Evolutionary conservation across 192 early-diverging fungal species (phyloP), one percentile per base, ranked within the genome.

Genomic region (Coemansia sp.): DNA sequence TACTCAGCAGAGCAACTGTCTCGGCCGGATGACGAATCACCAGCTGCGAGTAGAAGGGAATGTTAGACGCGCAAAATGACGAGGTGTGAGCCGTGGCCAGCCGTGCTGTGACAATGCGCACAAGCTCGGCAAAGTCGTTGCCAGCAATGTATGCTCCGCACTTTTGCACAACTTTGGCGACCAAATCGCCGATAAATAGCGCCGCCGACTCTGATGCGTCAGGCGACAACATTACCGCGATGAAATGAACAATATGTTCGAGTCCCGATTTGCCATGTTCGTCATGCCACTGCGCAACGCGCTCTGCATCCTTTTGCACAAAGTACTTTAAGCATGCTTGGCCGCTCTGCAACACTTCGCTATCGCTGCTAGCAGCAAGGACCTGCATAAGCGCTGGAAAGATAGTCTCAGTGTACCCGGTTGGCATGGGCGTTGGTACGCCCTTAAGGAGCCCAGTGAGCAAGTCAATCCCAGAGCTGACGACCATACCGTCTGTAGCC

Each of bases 141-240:
- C 62, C 59, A 5, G 66, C 47, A 14, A 78, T 50, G 21, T 65
- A 60, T 19, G 64, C 10, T 23, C 63, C 64, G 75, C 83, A 85
- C 72, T 93, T 95, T 72, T 91, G 87, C 62, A 96, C 90, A 50
- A 97, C 67, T 63, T 92, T 94, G 17, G 84, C 85, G 32, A 93
- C 88, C 39, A 97, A 72, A 63, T 93, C 92, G n/a, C 95, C 95
- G 22, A 97, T 87, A 84, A 95, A 95, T 22, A 94, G 72, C 0
- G 91, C 86, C 0, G 90, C 87, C 0, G 90, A 92, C 70, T 98
- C 94, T 25, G 85, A 86, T 24, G 86, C 82, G 3, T 81, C 68
- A 35, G 94, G 93, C 23, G 85, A 83, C 67, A 97, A 65, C 27
- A 97, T 70, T 43, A 88, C 87, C 37, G 88, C 91, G 22, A 96